Evolutionary conservation across 2,329 filamentous ascomycete genomes (phyloP), one percentile per base, ranked within the genome.

Genomic region (Pleurostoma richardsiae): DNA sequence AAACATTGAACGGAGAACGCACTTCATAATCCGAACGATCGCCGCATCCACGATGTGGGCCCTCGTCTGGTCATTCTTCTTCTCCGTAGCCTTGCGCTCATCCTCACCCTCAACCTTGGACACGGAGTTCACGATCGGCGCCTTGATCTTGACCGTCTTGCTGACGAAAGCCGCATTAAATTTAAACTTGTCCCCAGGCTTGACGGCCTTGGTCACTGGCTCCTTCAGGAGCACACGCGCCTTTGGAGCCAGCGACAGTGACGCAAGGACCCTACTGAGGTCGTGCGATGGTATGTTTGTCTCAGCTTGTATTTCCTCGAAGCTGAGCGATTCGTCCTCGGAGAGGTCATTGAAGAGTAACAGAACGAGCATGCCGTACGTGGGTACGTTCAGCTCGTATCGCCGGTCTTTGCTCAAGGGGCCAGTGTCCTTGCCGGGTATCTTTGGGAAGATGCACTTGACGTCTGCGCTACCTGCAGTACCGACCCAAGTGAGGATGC

Each of bases 361-460:
- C 26, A 99, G 68, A 28, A 97, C 83, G 26, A 96, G 72, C 88
- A 97, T 96, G 57, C 85, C 90, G 62, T 94, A 94, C 0, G 94
- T 97, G 2, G 90, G 86, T 26, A 95, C 90, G 51, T 90, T 96
- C 46, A 99, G 73, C 58, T 99, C 94, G 60, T 97, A 92, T 33
- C 85, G 83, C 31, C 86, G 77, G 53, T 87, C 84, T 48, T 77
- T 81, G 48, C 77, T 74, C 27, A 85, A 62, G 0, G 71, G 65
- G 0, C 78, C 74, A 3, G 83, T 80, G 10, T 83, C 79, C 58
- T 90, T 90, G 31, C 86, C 85, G 38, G 82, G 77, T 1, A 88
- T 73, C 59, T 82, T 79, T 31, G 86, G 84, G 67, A 99, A 85
- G 38, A 82, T 72, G 51, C 89, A 94, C 48, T 86, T 85, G 56